Evolutionary conservation across 352 stramenopile species (phyloP), one percentile per base, ranked within the genome.

Genomic region (Pythium periplocum): DNA sequence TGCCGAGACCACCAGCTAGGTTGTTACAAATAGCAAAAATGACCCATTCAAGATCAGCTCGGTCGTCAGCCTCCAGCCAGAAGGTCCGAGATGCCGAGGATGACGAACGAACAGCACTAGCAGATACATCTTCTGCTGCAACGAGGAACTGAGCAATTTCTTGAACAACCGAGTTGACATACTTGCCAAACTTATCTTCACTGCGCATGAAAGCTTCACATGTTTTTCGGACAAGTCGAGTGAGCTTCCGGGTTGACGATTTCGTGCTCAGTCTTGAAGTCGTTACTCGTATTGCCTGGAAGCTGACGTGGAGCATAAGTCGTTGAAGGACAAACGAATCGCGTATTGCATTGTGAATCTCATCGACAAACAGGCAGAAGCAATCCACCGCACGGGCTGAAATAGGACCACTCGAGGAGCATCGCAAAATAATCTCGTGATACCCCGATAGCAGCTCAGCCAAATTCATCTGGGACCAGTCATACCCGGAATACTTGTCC

Each of bases 11-110:
- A 38, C 68, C 81, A 2, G 66, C 71, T 55, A 90, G 70, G 38
- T 87, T 82, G 62, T 86, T 88, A 56, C 80, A 89, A 9, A 93
- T 72, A 11, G 78, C 68, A 58, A 87, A 89, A 44, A 93, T 74
- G 8, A 93, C 62, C 72, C 80, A 87, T 51, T 93, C 83, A 48
- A 93, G 57, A 44, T 89, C 69, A 30, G 70, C 78, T 57, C 78
- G 79, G 48, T 83, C 69, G 45, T 88, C 82, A 38, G 54, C 63
- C 26, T 71, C 70, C 38, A 88, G 69, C 12, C 17, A 26, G 17
- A 26, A 26, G 17, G 17, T 26, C 17, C 17, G 17, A 26, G 17
- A 26, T 26, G 17, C 17, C 17, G 17, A 26, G 17, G 17, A 26
- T 26, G 17, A 26, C 17, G 17, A 26, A 26, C 17, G 17, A 26